Conservation (phyloP, 129 eudicot species). For the Arctium lappa region DNA sequence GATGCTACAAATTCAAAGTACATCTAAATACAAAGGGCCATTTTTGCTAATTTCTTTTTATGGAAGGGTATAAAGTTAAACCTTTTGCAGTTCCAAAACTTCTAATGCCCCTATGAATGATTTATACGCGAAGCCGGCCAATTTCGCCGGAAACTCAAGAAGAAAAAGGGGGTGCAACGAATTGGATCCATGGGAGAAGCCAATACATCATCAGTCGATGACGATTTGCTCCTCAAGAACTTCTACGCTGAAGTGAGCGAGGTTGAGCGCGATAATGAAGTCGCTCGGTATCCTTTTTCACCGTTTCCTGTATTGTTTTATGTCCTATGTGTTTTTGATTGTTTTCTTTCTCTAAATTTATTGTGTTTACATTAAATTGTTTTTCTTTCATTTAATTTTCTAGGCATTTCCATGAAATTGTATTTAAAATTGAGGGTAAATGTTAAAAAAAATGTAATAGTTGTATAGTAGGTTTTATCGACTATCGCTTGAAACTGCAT, state of each 20-base stretch:
- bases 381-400: background rate
- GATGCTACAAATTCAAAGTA: background rate
- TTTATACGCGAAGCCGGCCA: conserved; percentile 27
- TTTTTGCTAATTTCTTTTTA: background rate
- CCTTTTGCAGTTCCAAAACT: background rate
- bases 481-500: background rate
- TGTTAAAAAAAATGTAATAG: background rate
- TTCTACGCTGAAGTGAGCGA: conserved; percentile 94
- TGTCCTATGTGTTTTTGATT: background rate
- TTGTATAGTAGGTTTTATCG: background rate
- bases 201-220: conserved; percentile 43
- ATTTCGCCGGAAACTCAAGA: conserved; percentile 20
- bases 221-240: conserved; percentile 75
- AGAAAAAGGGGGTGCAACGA: conserved; percentile 18
- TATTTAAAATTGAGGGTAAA: background rate
- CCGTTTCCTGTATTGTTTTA: background rate
- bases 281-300: conserved; percentile 48
- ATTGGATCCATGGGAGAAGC: conserved; percentile 55
- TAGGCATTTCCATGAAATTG: background rate
- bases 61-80: conserved; percentile 18
- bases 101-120: background rate
- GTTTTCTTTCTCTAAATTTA: background rate
- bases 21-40: conserved; percentile 2
- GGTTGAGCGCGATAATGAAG: conserved; percentile 98
- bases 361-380: background rate